Evolutionary conservation across 1,139 yeast genomes (phyloP).

Genomic region (Yamadazyma sp.): DNA sequence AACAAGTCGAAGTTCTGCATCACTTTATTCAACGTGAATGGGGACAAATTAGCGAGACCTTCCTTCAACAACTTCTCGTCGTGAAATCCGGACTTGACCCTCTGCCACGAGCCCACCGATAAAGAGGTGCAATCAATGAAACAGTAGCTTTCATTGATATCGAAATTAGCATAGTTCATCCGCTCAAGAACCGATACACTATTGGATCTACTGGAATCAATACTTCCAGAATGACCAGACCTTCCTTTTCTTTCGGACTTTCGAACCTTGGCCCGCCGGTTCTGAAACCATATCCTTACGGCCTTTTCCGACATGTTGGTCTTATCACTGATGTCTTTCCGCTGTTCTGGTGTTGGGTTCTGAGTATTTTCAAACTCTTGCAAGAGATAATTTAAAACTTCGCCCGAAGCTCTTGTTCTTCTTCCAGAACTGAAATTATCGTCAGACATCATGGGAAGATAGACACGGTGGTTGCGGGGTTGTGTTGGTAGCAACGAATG

Average conservation of each 20-base stretch:
- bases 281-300: constrained; percentile 94
- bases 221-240: constrained; percentile 10
- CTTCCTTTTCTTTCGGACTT: constrained; percentile 50
- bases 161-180: constrained; percentile 24
- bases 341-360: constrained; percentile 63
- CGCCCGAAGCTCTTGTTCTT: constrained; percentile 76
- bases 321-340: constrained; percentile 69
- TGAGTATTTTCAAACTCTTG: constrained; percentile 72
- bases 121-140: constrained; percentile 66
- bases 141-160: constrained; percentile 64
- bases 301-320: constrained; percentile 91
- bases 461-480: too few relatives aligned
- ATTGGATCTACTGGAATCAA: constrained; percentile 22
- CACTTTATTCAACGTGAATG: constrained; percentile 57
- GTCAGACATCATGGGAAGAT: constrained; percentile 14
- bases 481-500: too few relatives aligned
- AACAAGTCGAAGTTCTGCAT: constrained; percentile 69
- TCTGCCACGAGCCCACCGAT: constrained; percentile 78
- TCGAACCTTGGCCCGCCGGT: constrained; percentile 79
- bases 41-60: constrained; percentile 61
- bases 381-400: constrained; percentile 67
- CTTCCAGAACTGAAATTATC: constrained; percentile 22
- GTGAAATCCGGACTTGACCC: constrained; percentile 64
- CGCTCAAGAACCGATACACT: constrained; percentile 19
- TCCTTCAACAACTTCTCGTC: constrained; percentile 38